Evolutionary conservation across 169 alveolate species (phyloP), one percentile per base, ranked within the genome.

Genomic region (Plasmodium vivax): DNA sequence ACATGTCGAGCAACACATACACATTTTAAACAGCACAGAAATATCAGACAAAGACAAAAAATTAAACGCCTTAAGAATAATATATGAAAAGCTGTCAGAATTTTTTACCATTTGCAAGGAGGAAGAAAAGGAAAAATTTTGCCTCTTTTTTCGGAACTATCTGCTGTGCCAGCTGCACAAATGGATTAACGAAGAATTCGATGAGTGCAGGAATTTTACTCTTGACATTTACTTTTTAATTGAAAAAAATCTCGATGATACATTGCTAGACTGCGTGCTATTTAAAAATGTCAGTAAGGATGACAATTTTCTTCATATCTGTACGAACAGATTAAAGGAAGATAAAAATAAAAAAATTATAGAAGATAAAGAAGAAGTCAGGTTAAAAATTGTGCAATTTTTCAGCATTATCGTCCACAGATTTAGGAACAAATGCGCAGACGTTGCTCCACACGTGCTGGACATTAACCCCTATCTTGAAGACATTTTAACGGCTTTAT

Each of bases 291-390:
- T 54, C 56, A 56, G 80, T 8, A 85, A 71, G 14, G 93, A 84
- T 38, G 92, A 84, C 10, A 85, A 54, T 74, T 85, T 85, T 77
- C 80, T 85, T 16, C 32, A 74, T 75, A 85, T 74, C 30, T 85
- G 93, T 19, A 77, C 62, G 68, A 85, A 58, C 62, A 75, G 93
- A 51, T 38, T 85, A 36, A 85, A 74, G 81, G 93, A 85, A 51
- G 84, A 85, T 85, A 84, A 75, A 85, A 71, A 85, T 54, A 32
- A 85, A 32, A 85, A 41, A 85, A 71, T 85, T 54, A 41, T 85
- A 16, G 93, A 85, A 85, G 93, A 85, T n/a, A 85, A 85, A 85
- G 93, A 85, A 75, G 93, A 85, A 75, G 80, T 85, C 80, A 47
- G 93, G 56, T 43, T 85, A 74, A 85, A 85, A 85, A 85, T 85